Percentiles rank a stretch among this genome's conserved stretches.
Conservation (phyloP, 306 rosid species). For the Malus orientalis region DNA sequence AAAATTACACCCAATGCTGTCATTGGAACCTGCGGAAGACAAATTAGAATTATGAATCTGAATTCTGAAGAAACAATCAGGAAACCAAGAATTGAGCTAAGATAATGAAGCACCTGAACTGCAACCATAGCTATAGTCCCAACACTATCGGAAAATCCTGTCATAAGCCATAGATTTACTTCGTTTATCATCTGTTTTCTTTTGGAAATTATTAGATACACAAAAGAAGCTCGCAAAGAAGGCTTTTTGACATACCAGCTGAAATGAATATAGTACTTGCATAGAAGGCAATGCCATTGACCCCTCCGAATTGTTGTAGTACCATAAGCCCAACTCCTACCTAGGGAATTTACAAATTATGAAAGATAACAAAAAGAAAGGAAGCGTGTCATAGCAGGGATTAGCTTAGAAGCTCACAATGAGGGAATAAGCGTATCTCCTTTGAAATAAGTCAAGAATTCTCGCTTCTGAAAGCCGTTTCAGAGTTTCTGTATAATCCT, state of each 20-base stretch:
- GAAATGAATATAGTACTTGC: conserved; percentile 69
- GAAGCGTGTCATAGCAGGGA: background rate
- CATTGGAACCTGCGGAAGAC: conserved; percentile 50
- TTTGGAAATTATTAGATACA: background rate
- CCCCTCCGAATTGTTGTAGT: conserved; percentile 86
- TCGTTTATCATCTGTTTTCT: background rate
- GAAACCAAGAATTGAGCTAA: conserved; percentile 11
- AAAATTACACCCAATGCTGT: conserved; percentile 48
- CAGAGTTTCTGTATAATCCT: conserved; percentile 75
- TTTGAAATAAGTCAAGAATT: conserved; percentile 53
- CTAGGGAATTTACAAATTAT: conserved; percentile 28
- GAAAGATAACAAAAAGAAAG: background rate
- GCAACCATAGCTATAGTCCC: conserved; percentile 70
- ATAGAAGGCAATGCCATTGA: conserved; percentile 64
- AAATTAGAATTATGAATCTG: background rate
- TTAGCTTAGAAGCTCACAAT: conserved; percentile 36
- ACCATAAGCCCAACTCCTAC: conserved; percentile 89
- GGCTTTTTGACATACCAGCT: conserved; percentile 45
- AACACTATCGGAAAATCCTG: conserved; percentile 70
- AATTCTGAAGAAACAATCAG: conserved; percentile 4
- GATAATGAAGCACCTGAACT: conserved; percentile 53
- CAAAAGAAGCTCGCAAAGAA: conserved; percentile 9
- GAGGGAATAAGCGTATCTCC: conserved; percentile 63
- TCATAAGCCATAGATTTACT: conserved; percentile 21
- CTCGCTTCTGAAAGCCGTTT: conserved; percentile 45